Evolutionary conservation across 257 asterid genomes (phyloP).

Genomic region (Perilla frutescens): DNA sequence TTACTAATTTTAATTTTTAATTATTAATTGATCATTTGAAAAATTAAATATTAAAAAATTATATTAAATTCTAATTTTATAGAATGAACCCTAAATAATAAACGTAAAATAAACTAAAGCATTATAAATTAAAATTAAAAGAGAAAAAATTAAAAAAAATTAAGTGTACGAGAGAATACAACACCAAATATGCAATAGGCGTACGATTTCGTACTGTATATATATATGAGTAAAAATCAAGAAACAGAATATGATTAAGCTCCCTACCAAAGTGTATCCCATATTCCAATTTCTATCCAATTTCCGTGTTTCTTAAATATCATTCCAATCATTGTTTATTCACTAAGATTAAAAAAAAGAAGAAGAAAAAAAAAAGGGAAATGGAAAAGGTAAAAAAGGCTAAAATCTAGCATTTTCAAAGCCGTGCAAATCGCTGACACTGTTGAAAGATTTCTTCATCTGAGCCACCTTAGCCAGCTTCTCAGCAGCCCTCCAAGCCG

Average conservation of each 20-base stretch:
- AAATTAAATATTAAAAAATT: no score
- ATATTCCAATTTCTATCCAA: not conserved
- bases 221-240: not conserved
- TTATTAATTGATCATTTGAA: no score
- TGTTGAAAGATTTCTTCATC: constrained; percentile 50
- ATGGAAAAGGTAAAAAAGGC: not conserved
- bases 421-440: constrained; percentile 80
- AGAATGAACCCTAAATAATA: no score
- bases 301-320: not conserved
- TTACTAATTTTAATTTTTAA: no score
- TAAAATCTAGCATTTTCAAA: constrained; percentile 91
- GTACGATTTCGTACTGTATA: no score
- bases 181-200: no score
- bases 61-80: no score
- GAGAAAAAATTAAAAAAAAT: no score
- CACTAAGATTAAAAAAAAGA: not conserved
- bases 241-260: constrained; percentile 24
- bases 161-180: no score
- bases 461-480: constrained; percentile 63
- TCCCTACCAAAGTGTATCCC: constrained; percentile 36
- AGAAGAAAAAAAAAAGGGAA: not conserved
- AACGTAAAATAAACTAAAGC: no score
- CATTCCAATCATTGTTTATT: not conserved
- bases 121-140: no score
- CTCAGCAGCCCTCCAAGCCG: constrained; percentile 82